phyloP scores from a whole-genome alignment of 2,329 filamentous ascomycete genomes.

The Aspergillus sp. region DNA sequence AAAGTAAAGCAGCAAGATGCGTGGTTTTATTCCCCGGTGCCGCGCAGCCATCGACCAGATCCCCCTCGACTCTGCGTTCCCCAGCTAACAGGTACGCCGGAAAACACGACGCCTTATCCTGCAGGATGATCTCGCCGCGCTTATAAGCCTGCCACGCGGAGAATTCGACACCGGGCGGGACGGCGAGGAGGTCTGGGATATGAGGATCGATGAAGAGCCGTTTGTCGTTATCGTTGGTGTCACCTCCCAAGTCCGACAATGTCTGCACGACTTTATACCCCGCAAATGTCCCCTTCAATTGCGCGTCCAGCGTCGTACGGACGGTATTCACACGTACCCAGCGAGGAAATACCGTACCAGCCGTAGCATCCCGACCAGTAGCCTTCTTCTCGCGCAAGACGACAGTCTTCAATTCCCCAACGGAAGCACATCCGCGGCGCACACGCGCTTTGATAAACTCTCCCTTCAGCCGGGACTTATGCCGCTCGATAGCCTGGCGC shows the following conservation, averaged over 20 bases:
- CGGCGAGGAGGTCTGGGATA: conserved; percentile 73
- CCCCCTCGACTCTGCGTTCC: conserved; percentile 47
- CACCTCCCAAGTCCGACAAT: conserved; percentile 47
- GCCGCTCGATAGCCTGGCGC: conserved; percentile 63
- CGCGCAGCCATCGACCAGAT: conserved; percentile 85
- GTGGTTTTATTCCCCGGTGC: conserved; percentile 98
- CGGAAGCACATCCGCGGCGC: conserved; percentile 57
- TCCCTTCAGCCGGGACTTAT: conserved; percentile 70
- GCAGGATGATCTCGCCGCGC: conserved; percentile 72
- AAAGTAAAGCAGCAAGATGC: conserved; percentile 71
- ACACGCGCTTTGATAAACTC: conserved; percentile 77
- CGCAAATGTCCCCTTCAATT: conserved; percentile 67
- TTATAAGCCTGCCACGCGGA: conserved; percentile 65
- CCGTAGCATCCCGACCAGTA: conserved; percentile 21
- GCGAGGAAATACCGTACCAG: conserved; percentile 55
- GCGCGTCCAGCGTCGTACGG: conserved; percentile 59
- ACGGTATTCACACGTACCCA: conserved; percentile 87
- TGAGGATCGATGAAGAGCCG: conserved; percentile 65
- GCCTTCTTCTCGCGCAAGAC: conserved; percentile 32
- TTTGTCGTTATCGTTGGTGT: conserved; percentile 5
- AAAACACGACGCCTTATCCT: conserved; percentile 96
- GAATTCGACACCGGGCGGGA: conserved; percentile 64
- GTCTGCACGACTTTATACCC: conserved; percentile 50
- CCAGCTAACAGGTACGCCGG: conserved; percentile 76
- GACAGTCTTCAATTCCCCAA: conserved; percentile 52